Percentiles rank a stretch among this genome's conserved stretches.
phyloP scores from a whole-genome alignment of 768 basidiomycete species.

The Collybiopsis confluens region DNA sequence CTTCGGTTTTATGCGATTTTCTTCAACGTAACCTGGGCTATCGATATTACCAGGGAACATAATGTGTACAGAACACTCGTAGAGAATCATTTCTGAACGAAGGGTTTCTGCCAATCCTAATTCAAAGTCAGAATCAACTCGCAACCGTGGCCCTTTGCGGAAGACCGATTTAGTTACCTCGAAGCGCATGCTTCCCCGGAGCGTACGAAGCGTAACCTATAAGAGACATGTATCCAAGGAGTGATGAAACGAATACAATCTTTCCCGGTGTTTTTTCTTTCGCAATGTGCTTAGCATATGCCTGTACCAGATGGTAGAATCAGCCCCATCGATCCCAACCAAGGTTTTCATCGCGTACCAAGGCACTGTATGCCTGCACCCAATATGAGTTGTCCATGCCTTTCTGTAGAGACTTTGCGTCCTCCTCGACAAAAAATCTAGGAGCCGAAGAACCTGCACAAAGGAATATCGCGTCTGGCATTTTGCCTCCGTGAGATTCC shows the following conservation, averaged over 20 bases:
- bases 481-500: slow-evolving; percentile 55
- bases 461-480: slow-evolving; percentile 57
- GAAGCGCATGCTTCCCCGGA: slow-evolving; percentile 80
- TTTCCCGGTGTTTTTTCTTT: slow-evolving; percentile 55
- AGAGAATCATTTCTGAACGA: slow-evolving; percentile 73
- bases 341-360: no score
- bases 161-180: slow-evolving; percentile 48
- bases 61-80: slow-evolving; percentile 73
- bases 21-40: slow-evolving; percentile 60
- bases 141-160: background rate
- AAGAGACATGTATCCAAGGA: slow-evolving; percentile 70
- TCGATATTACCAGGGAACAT: slow-evolving; percentile 82
- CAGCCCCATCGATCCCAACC: no score
- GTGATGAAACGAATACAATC: slow-evolving; percentile 73
- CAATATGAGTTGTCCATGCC: slow-evolving; percentile 7
- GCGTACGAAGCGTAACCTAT: slow-evolving; percentile 78
- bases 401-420: slow-evolving; percentile 26
- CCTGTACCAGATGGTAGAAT: slow-evolving; percentile 33
- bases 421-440: slow-evolving; percentile 69
- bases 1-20: slow-evolving; percentile 58
- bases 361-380: slow-evolving; percentile 25
- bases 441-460: slow-evolving; percentile 74
- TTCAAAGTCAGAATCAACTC: background rate
- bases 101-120: slow-evolving; percentile 81
- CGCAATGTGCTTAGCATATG: slow-evolving; percentile 63